Percentiles rank a stretch among this genome's conserved stretches.
Evolutionary conservation across 352 stramenopile species (phyloP).

Genomic region (Globisporangium okanoganense): DNA sequence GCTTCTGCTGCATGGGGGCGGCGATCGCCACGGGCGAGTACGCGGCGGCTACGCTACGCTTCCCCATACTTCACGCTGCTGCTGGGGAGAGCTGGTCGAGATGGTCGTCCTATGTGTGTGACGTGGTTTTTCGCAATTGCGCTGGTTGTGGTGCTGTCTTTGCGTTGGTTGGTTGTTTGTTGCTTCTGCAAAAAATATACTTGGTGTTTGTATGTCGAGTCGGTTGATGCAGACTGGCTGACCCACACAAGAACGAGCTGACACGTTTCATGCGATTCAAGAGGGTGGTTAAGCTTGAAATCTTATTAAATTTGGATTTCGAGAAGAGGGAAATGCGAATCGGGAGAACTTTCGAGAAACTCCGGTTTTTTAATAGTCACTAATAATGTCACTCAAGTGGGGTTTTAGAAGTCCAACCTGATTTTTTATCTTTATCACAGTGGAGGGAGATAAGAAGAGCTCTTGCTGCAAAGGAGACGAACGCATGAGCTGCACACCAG

Average conservation of each 20-base stretch:
- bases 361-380: background rate
- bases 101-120: too few species aligned
- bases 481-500: too few species aligned
- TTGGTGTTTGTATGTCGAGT: constrained; percentile 5
- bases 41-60: background rate
- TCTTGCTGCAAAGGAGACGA: too few species aligned
- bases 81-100: background rate
- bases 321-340: background rate
- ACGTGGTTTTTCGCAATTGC: background rate
- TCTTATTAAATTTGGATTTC: background rate
- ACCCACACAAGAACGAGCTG: background rate
- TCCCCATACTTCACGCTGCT: background rate
- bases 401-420: too few species aligned
- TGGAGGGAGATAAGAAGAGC: too few species aligned
- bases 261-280: background rate
- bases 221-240: background rate
- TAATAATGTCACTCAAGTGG: too few species aligned
- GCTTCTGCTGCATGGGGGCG: background rate
- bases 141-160: background rate
- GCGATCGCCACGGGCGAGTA: background rate
- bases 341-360: background rate
- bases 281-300: background rate
- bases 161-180: background rate
- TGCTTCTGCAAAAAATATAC: too few species aligned
- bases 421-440: too few species aligned